phyloP scores from a whole-genome alignment of 495 filamentous ascomycete genomes.

The Aspergillus haitiensis region DNA sequence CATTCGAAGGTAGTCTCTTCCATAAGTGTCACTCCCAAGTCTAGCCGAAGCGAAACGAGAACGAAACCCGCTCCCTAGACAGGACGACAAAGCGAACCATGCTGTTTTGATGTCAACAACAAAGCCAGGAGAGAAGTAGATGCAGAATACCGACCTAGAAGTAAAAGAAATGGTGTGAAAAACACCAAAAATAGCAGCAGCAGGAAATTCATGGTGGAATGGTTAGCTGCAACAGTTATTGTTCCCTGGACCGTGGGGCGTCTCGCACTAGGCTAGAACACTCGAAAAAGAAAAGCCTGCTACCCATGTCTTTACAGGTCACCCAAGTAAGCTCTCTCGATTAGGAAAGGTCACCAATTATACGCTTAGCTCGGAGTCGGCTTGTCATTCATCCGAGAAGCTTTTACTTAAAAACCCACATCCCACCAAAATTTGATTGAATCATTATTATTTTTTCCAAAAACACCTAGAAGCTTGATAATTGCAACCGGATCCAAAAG shows the following conservation, averaged over 20 bases:
- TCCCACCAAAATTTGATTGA: slow-evolving; percentile 20
- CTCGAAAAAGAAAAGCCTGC: not conserved
- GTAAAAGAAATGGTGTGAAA: slow-evolving; percentile 47
- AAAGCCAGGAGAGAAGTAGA: not conserved
- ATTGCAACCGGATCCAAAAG: slow-evolving; percentile 16
- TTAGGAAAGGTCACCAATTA: slow-evolving; percentile 37
- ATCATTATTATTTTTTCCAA: slow-evolving; percentile 13
- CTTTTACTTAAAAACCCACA: slow-evolving; percentile 22
- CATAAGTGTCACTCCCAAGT: slow-evolving; percentile 48
- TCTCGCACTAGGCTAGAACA: not conserved
- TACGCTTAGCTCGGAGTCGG: too few relatives aligned
- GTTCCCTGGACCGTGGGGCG: not conserved
- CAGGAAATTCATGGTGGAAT: slow-evolving; percentile 48
- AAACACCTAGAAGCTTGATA: slow-evolving; percentile 1
- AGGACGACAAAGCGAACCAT: slow-evolving; percentile 60
- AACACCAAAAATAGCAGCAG: slow-evolving; percentile 52
- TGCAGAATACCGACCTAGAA: slow-evolving; percentile 42
- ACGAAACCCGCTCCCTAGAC: slow-evolving; percentile 56
- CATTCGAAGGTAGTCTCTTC: slow-evolving; percentile 54
- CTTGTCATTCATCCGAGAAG: too few relatives aligned
- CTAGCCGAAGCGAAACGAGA: slow-evolving; percentile 38
- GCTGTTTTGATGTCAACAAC: slow-evolving; percentile 28
- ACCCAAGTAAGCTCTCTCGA: slow-evolving; percentile 21
- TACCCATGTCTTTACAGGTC: not conserved
- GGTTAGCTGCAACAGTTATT: not conserved